Conservation (phyloP, 257 asterid genomes). For the Prunella vulgaris region DNA sequence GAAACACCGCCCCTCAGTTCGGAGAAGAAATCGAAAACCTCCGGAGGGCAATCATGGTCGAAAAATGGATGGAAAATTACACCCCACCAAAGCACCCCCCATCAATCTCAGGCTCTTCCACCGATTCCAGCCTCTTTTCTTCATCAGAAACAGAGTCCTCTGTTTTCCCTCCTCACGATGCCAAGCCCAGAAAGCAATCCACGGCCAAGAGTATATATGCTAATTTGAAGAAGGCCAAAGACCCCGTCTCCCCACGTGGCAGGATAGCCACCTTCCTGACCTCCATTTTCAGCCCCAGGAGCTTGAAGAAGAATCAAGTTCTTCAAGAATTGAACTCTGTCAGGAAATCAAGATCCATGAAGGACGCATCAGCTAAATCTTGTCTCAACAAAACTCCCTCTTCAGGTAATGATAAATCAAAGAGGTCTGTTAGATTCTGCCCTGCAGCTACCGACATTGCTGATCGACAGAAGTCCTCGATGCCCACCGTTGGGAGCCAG, state of each 20-base stretch:
- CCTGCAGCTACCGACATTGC: constrained; percentile 49
- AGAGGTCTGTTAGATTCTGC: constrained; percentile 69
- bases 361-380: constrained; percentile 22
- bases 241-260: constrained; percentile 50
- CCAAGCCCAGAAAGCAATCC: too few species aligned
- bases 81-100: neutral
- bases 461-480: constrained; percentile 22
- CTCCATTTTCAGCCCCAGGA: constrained; percentile 59
- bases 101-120: constrained; percentile 53
- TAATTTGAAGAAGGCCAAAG: constrained; percentile 40
- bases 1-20: constrained; percentile 26
- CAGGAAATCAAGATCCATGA: constrained; percentile 59
- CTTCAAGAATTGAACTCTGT: constrained; percentile 39
- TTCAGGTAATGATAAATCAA: constrained; percentile 22
- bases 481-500: constrained; percentile 32
- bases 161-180: constrained; percentile 23
- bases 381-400: constrained; percentile 40
- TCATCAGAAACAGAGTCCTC: constrained; percentile 62
- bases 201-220: constrained; percentile 9
- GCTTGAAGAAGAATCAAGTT: constrained; percentile 34
- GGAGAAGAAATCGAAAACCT: constrained; percentile 62
- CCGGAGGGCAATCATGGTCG: constrained; percentile 71
- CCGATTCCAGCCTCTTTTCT: constrained; percentile 60
- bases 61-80: constrained; percentile 74
- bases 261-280: constrained; percentile 50